These are phyloP conservation scores for Nakataea oryzae DNA, from an alignment of 2,329 filamentous ascomycete species.

Conservation along the genomic window DNA sequence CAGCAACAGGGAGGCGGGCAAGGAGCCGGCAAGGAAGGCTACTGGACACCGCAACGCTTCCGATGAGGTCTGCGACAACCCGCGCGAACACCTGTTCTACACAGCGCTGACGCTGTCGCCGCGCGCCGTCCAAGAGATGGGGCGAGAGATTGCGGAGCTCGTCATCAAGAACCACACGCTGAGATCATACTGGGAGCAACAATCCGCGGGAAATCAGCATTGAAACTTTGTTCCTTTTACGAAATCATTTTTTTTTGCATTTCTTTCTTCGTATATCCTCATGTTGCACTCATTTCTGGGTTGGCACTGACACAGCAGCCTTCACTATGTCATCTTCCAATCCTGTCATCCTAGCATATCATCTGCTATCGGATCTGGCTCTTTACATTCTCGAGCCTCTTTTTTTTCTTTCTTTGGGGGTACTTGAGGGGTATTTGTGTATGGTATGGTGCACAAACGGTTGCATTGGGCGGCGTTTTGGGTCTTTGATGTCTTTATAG, in stretches of 20 bases:
- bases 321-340: too few species aligned
- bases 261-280: not conserved
- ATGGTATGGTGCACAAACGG: not conserved
- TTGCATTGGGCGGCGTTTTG: not conserved
- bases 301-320: too few species aligned
- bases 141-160: slow-evolving; percentile 1
- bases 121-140: slow-evolving; percentile 18
- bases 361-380: not conserved
- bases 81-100: slow-evolving; percentile 39
- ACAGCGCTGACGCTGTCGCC: slow-evolving; percentile 34
- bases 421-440: not conserved
- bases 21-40: not conserved
- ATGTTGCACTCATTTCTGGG: not conserved
- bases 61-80: slow-evolving; percentile 25
- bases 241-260: not conserved
- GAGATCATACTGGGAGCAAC: not conserved
- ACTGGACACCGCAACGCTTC: not conserved
- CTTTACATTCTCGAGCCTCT: not conserved
- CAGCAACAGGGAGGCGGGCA: not conserved
- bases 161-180: slow-evolving; percentile 3
- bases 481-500: not conserved
- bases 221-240: not conserved
- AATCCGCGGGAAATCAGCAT: not conserved
- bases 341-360: not conserved
- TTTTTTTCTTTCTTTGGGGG: not conserved